A percentile compares a stretch with the other conserved stretches of the same genome.
These are phyloP conservation scores for Mycena epipterygia DNA, from an alignment of 768 basidiomycete genomes.

Conservation along the genomic window DNA sequence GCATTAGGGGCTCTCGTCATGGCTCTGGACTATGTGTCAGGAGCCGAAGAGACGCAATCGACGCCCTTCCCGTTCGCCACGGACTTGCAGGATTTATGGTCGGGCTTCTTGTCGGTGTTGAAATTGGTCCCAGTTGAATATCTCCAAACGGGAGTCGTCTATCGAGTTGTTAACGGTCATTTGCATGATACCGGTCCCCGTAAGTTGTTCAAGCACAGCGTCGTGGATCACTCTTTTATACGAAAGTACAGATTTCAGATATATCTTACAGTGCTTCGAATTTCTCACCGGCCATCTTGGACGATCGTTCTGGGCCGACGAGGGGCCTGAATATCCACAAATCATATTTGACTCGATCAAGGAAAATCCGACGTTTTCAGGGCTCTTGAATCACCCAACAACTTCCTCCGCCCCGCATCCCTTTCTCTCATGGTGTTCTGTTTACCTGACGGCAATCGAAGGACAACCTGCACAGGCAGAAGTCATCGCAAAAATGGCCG, in stretches of 20 bases:
- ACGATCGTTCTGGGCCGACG: slow-evolving; percentile 74
- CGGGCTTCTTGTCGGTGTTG: slow-evolving; percentile 56
- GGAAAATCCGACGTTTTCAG: slow-evolving; percentile 74
- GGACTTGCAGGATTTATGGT: slow-evolving; percentile 67
- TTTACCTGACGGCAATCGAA: slow-evolving; percentile 71
- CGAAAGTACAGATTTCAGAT: slow-evolving; percentile 60
- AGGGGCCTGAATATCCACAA: slow-evolving; percentile 80
- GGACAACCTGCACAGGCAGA: slow-evolving; percentile 66
- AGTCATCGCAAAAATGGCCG: slow-evolving; percentile 78
- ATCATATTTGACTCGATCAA: slow-evolving; percentile 87
- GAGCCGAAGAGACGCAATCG: slow-evolving; percentile 1
- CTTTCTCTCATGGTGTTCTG: slow-evolving; percentile 73
- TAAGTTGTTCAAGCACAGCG: slow-evolving; percentile 58
- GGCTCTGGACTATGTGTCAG: slow-evolving; percentile 41
- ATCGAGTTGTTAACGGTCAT: slow-evolving; percentile 70
- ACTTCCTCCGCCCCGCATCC: slow-evolving; percentile 48
- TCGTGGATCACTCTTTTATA: neutral
- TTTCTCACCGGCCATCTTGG: slow-evolving; percentile 72
- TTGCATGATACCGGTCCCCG: slow-evolving; percentile 71
- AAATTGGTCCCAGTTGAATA: slow-evolving; percentile 66
- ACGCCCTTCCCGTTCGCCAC: slow-evolving; percentile 47
- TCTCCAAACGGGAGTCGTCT: slow-evolving; percentile 25
- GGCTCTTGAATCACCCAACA: slow-evolving; percentile 54
- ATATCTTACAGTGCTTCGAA: slow-evolving; percentile 70
- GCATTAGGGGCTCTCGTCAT: slow-evolving; percentile 59